Percentiles rank a stretch among this genome's conserved stretches.
Conservation (phyloP, 768 basidiomycete genomes). For the Hericium erinaceus region DNA sequence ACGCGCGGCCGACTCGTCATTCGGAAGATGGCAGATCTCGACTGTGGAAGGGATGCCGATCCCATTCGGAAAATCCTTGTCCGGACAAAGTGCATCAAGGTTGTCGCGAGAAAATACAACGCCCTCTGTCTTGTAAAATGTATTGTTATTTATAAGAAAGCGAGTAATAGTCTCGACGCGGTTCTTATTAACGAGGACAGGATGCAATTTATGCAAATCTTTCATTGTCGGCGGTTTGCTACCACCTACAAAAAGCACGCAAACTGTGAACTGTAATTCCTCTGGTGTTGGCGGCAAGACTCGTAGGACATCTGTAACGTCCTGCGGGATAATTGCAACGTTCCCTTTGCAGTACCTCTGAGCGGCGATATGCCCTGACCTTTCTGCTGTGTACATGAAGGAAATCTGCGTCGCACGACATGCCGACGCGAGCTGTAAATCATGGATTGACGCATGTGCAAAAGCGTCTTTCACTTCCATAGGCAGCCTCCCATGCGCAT, state of each 20-base stretch:
- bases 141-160: background rate
- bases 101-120: background rate
- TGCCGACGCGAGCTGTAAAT: background rate
- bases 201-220: background rate
- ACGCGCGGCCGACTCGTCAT: background rate
- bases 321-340: background rate
- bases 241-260: background rate
- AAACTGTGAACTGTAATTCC: background rate
- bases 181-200: background rate
- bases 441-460: background rate
- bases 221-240: background rate
- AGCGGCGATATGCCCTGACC: background rate
- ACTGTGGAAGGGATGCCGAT: background rate
- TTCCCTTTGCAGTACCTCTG: background rate
- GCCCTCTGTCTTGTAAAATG: background rate
- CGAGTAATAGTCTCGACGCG: background rate
- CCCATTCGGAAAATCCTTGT: background rate
- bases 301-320: background rate
- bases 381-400: background rate
- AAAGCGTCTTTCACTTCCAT: background rate
- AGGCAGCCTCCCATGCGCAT: too few species aligned
- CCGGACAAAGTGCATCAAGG: background rate
- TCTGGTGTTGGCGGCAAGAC: background rate
- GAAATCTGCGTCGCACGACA: background rate
- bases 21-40: background rate